A percentile compares a stretch with the other conserved stretches of the same genome.
phyloP scores from a whole-genome alignment of 257 asterid species.

The Solanum chiquidenum region DNA sequence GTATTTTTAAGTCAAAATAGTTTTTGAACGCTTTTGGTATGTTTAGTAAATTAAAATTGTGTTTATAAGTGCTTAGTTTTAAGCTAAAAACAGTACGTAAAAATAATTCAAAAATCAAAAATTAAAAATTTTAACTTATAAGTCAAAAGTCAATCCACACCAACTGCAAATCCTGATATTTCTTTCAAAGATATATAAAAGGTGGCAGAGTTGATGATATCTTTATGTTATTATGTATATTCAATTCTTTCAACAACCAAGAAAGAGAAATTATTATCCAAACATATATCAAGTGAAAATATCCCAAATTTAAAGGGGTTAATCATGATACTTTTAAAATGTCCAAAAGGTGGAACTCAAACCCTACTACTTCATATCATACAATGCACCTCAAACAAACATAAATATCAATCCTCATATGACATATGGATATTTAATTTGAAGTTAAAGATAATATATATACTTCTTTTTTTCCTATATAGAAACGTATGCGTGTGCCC shows the following conservation, averaged over 20 bases:
- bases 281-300: not conserved
- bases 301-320: not conserved
- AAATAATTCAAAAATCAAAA: too few species aligned
- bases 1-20: fast-evolving
- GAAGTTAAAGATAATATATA: not conserved
- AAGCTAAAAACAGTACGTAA: too few species aligned
- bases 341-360: not conserved
- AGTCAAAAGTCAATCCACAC: not conserved
- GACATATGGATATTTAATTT: not conserved
- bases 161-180: not conserved
- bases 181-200: not conserved
- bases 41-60: too few species aligned
- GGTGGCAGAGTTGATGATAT: not conserved
- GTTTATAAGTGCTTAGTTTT: too few species aligned
- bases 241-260: not conserved
- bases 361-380: not conserved
- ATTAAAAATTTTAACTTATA: too few species aligned
- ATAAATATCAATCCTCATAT: not conserved
- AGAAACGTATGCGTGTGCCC: not conserved
- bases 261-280: not conserved
- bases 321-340: not conserved
- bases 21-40: too few species aligned
- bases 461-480: not conserved
- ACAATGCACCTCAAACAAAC: not conserved
- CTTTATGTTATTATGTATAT: not conserved